Base-by-base conservation (phyloP, 306 rosid genomes). In the Prunus mira region DNA sequence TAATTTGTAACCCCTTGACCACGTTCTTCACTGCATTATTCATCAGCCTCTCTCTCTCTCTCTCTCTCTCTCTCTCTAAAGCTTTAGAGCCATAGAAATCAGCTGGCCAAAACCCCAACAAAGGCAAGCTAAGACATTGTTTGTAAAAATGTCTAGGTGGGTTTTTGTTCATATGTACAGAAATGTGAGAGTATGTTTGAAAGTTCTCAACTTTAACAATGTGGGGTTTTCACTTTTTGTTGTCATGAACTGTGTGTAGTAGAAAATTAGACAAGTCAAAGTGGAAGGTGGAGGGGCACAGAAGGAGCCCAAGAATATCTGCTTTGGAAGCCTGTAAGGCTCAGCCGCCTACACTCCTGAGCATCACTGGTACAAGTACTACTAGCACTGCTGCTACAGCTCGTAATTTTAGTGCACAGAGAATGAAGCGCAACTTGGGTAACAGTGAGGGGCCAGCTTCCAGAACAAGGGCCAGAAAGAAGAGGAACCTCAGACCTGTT, bases 231-330 rank as follows among this genome's bases (percentile, higher is more conserved):
- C 24, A 41, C 62, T 19, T 46, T 71, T 11, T 69, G 62, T 73
- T 22, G 81, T 69, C 12, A 24, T 58, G 65, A 34, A 19, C 56
- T 75, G 72, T 61, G 65, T 62, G 45, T 72, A 38, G 51, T 14
- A 85, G 82, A 73, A 80, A 82, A 76, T 28, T 76, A n/a, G 81
- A 68, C 72, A 85, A 84, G 71, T 57, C n/a, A 60, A 76, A 71
- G 54, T 6, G 30, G 73, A 76, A 69, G 76, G 65, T 28, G 55
- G 88, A 82, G 71, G 92, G 84, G 68, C 65, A 67, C 71, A 86
- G 96, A 52, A 88, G 86, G 74, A 88, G 92, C 80, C 87, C 87
- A 12, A 76, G 91, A 54, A 72, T 88, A 72, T 82, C 75, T 32
- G 85, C 86, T 66, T 65, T 78, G 81, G 85, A 81, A 69, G 78